Conservation (phyloP, 164 flowering plant species). For the Chimonanthus praecox region DNA sequence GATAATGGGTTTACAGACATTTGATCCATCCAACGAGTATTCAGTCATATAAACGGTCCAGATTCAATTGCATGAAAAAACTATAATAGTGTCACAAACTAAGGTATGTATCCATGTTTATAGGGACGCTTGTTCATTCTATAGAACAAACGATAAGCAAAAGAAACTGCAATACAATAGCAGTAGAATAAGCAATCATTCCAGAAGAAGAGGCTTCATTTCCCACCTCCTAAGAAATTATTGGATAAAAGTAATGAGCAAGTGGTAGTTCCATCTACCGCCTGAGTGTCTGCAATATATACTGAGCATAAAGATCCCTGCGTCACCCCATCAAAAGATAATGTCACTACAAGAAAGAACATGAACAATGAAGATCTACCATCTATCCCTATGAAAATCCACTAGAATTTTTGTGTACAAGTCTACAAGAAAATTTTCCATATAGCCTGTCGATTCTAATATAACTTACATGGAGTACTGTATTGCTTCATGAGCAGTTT, state of each 20-base stretch:
- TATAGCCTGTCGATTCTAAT: not conserved
- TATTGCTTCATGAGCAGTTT: slow-evolving; percentile 41
- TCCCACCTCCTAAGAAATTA: slow-evolving; percentile 7
- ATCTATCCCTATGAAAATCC: not conserved
- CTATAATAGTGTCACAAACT: too few species aligned
- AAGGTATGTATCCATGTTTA: too few species aligned
- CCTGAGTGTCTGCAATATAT: slow-evolving; percentile 47
- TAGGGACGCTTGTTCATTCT: too few species aligned
- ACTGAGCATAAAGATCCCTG: slow-evolving; percentile 65
- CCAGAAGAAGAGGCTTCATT: not conserved
- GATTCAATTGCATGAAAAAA: too few species aligned
- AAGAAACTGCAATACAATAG: too few species aligned
- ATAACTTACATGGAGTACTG: slow-evolving; percentile 52
- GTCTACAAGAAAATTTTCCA: too few species aligned
- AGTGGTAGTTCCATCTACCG: slow-evolving; percentile 15
- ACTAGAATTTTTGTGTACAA: not conserved
- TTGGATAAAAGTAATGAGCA: not conserved
- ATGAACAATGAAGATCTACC: not conserved
- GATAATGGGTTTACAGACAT: too few species aligned
- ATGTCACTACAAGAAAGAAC: not conserved
- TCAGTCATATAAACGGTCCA: too few species aligned
- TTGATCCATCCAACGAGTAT: too few species aligned
- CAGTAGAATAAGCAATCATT: too few species aligned
- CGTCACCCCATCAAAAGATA: slow-evolving; percentile 2
- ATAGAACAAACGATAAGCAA: too few species aligned